Percentiles rank a stretch among this genome's conserved stretches.
Conservation (phyloP, 495 filamentous ascomycete genomes). For the Penicillium nucicola region DNA sequence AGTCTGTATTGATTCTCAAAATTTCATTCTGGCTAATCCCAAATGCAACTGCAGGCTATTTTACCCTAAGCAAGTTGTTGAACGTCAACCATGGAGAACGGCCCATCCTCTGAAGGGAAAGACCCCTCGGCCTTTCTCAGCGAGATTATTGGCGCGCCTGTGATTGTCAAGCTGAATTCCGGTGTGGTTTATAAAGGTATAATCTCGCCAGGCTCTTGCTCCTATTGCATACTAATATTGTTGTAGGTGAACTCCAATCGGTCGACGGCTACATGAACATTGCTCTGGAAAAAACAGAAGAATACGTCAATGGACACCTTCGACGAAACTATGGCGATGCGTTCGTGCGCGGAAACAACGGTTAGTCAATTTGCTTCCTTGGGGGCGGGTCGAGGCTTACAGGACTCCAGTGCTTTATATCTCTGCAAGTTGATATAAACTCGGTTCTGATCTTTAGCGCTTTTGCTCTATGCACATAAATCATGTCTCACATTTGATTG, state of each 20-base stretch:
- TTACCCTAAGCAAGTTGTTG: not conserved
- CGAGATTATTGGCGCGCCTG: conserved; percentile 87
- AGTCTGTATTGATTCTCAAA: not conserved
- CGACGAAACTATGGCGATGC: conserved; percentile 87
- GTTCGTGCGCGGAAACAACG: conserved; percentile 95
- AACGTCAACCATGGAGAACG: conserved; percentile 66
- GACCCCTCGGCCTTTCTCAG: conserved; percentile 88
- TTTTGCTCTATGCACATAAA: not conserved
- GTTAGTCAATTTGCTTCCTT: conserved; percentile 39
- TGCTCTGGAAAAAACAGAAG: conserved; percentile 89
- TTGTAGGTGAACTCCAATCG: conserved; percentile 82
- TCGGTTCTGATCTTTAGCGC: not conserved
- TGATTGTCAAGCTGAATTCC: conserved; percentile 93
- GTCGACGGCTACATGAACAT: conserved; percentile 99
- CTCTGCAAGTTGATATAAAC: conserved; percentile 29
- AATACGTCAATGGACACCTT: conserved; percentile 80
- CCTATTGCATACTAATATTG: not conserved
- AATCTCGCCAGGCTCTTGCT: too few species aligned
- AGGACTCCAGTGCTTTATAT: conserved; percentile 37
- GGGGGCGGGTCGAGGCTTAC: not conserved
- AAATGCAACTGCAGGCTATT: not conserved
- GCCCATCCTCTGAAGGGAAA: conserved; percentile 61
- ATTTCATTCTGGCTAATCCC: not conserved
- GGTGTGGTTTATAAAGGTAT: conserved; percentile 93
- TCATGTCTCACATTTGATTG: too few species aligned